Base-by-base conservation (phyloP, 2,329 filamentous ascomycete species). In the Xylariaceae sp. region DNA sequence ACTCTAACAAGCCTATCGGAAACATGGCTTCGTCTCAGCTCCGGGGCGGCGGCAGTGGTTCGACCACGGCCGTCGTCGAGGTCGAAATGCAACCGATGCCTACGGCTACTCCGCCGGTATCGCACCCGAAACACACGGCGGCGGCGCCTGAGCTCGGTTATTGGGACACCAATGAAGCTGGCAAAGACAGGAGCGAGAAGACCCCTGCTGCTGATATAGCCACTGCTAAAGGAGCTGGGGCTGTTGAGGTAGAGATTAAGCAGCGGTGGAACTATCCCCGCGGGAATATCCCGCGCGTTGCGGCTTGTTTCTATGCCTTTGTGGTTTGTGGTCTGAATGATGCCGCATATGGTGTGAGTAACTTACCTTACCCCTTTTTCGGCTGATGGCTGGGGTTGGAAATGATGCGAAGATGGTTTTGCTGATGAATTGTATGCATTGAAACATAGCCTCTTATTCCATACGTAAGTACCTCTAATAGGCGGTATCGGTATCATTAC, bases 301-400 rank as follows among this genome's bases (percentile, higher is more conserved):
- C 68, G 2, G 71, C 79, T 0, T 73, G 76, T 0, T 82, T 82
- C 61, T 80, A 72, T 67, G 74, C 72, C 6, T 78, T 84, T 48
- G 56, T 79, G 5, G 72, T 79, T 1, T 75, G 79, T 59, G 80
- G 80, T 0, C 71, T 75, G 8, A 81, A 80, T 44, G 78, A 81
- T 61, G 72, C 75, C 2, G 76, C 76, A 10, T 80, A 79, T 43
- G 78, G 78, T 50, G 76, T 77, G 61, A 67, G 74, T 65, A 6
- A 21, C 34, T n/a, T 6, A n/a, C 20, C 20, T 39, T 29, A 1
- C 23, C 21, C 14, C 14, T 27, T 35, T 20, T 14, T n/a, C 29
- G 10, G 6, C 22, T 36, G n/a, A 16, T 6, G n/a, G 14, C 20
- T 35, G 29, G 29, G 22, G 16, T 56, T 58, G 59, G 50, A 56